Evolutionary conservation across 2,329 filamentous ascomycete species (phyloP).

Genomic region (Claviceps sp.): DNA sequence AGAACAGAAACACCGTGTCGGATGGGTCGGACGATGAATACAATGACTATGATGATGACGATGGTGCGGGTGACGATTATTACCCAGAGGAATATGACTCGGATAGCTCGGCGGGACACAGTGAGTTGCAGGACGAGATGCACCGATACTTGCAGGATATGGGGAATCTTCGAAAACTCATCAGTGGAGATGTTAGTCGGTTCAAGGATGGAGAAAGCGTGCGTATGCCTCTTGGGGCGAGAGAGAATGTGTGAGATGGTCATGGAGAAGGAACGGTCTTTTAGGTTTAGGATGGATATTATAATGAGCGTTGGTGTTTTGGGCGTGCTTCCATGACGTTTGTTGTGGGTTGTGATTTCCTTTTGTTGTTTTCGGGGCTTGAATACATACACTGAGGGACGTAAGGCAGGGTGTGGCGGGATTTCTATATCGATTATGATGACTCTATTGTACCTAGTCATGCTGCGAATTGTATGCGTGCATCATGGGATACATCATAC

Average conservation of each 20-base stretch:
- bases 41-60: background rate
- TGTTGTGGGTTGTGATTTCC: too few relatives aligned
- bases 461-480: too few relatives aligned
- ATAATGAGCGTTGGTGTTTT: too few relatives aligned
- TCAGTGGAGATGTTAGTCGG: constrained; percentile 65
- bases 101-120: constrained; percentile 31
- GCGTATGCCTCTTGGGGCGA: constrained; percentile 32
- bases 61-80: constrained; percentile 41
- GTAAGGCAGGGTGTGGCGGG: too few relatives aligned
- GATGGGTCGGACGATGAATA: constrained; percentile 13
- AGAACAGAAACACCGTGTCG: constrained; percentile 20
- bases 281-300: too few relatives aligned
- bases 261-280: too few relatives aligned
- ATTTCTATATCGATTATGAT: too few relatives aligned
- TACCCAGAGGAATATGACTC: constrained; percentile 44
- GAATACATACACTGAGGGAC: too few relatives aligned
- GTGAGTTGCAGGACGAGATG: constrained; percentile 72
- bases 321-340: too few relatives aligned
- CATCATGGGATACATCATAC: too few relatives aligned
- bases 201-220: constrained; percentile 50
- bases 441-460: too few relatives aligned
- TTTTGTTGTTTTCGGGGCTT: too few relatives aligned
- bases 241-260: constrained; percentile 23
- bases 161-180: constrained; percentile 46
- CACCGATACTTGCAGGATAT: constrained; percentile 73